Conservation (phyloP, 176 grass and related monocot genomes). For the Phyllostachys edulis region DNA sequence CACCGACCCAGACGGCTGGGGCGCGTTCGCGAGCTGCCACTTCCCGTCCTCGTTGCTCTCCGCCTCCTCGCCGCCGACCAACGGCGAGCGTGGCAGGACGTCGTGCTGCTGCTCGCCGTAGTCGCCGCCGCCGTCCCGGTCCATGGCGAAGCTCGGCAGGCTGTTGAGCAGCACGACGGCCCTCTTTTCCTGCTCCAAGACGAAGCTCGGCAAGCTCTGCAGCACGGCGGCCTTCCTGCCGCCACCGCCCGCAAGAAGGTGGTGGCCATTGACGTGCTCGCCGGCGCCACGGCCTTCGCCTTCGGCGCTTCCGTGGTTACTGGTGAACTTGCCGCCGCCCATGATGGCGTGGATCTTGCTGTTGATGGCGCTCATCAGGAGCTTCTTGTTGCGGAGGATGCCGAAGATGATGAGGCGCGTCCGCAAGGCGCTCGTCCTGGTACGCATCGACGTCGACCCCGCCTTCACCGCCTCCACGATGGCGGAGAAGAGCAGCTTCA, state of each 20-base stretch:
- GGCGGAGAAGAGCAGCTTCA: conserved; percentile 68
- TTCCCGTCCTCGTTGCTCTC: conserved; percentile 24
- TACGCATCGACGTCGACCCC: conserved; percentile 56
- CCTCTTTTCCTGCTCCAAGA: conserved; percentile 44
- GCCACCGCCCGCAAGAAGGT: not conserved
- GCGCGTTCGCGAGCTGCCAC: conserved; percentile 34
- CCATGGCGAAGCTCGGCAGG: conserved; percentile 44
- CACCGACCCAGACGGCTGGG: conserved; percentile 28
- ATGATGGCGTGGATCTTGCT: conserved; percentile 82
- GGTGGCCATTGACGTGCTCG: not conserved
- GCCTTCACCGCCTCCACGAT: conserved; percentile 55
- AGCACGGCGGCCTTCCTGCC: conserved; percentile 53
- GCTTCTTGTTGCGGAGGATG: conserved; percentile 75
- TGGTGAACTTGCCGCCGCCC: not conserved
- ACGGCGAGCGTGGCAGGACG: not conserved
- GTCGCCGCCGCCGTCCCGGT: not conserved
- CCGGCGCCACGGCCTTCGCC: not conserved
- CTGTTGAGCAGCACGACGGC: conserved; percentile 59
- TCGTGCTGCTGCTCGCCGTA: not conserved
- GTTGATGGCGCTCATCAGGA: conserved; percentile 71
- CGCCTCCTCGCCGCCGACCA: not conserved
- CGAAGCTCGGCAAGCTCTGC: conserved; percentile 53
- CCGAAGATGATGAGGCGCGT: conserved; percentile 67
- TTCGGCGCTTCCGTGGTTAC: not conserved
- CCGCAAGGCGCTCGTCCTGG: conserved; percentile 56